These are phyloP conservation scores for Sporothrix mexicana DNA, from an alignment of 2,329 filamentous ascomycete genomes.

Conservation along the genomic window DNA sequence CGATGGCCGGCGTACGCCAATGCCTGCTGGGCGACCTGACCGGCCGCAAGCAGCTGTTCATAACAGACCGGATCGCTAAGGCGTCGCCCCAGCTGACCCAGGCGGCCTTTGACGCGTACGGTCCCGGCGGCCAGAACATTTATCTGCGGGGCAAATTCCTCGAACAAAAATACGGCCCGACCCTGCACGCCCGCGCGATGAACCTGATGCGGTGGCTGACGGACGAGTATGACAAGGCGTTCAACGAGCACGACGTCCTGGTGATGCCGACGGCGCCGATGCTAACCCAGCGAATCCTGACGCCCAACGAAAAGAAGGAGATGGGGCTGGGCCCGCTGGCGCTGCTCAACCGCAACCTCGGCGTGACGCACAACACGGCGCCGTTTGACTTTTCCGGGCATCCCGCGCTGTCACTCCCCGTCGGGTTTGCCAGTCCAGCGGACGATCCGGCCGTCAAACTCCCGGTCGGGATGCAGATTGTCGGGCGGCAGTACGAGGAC, in stretches of 20 bases:
- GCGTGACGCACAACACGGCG: slow-evolving; percentile 46
- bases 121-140: neutral
- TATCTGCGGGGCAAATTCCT: neutral
- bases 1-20: slow-evolving; percentile 37
- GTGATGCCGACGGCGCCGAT: slow-evolving; percentile 51
- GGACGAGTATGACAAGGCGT: slow-evolving; percentile 53
- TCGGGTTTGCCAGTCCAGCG: slow-evolving; percentile 42
- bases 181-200: slow-evolving; percentile 50
- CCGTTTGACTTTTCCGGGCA: slow-evolving; percentile 58
- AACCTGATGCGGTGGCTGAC: slow-evolving; percentile 53
- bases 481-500: slow-evolving; percentile 42
- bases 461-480: slow-evolving; percentile 44
- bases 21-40: slow-evolving; percentile 41
- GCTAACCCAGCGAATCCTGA: slow-evolving; percentile 40
- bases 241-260: slow-evolving; percentile 51
- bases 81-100: slow-evolving; percentile 47
- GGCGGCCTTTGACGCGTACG: slow-evolving; percentile 48
- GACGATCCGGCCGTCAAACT: slow-evolving; percentile 37
- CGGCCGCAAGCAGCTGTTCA: slow-evolving; percentile 37
- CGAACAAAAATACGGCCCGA: neutral
- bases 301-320: slow-evolving; percentile 50
- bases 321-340: slow-evolving; percentile 42
- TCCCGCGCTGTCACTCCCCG: slow-evolving; percentile 55
- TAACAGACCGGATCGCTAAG: slow-evolving; percentile 42
- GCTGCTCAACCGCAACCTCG: slow-evolving; percentile 48